Conservation (phyloP, 2,329 filamentous ascomycete genomes). For the Hymenoscyphus infarciens region DNA sequence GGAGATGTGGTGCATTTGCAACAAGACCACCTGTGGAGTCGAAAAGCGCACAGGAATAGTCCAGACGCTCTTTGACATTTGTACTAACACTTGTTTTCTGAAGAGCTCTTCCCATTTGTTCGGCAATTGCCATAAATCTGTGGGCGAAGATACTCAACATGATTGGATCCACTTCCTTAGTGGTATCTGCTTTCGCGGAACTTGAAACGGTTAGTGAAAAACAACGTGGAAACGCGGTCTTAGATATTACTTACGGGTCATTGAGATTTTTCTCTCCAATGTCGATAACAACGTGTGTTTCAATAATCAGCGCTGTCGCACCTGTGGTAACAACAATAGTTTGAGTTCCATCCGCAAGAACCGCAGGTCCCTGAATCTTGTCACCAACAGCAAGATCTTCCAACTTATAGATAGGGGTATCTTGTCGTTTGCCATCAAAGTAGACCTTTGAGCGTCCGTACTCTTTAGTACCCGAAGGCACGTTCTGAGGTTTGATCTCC, state of each 20-base stretch:
- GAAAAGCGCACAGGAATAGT: constrained; percentile 81
- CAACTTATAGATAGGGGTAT: constrained; percentile 81
- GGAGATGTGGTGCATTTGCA: constrained; percentile 76
- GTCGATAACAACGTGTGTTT: constrained; percentile 88
- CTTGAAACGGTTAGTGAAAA: constrained; percentile 9
- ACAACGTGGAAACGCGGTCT: no score
- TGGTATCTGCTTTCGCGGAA: constrained; percentile 31
- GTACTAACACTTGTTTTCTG: constrained; percentile 79
- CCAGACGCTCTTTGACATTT: constrained; percentile 77
- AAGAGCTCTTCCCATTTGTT: constrained; percentile 76
- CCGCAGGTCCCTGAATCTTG: constrained; percentile 72
- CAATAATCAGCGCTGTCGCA: constrained; percentile 70
- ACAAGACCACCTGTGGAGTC: constrained; percentile 73
- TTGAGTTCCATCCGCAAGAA: constrained; percentile 86
- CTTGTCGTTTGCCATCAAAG: constrained; percentile 74
- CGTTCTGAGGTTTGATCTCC: constrained; percentile 55
- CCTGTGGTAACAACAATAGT: constrained; percentile 86
- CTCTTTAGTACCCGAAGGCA: constrained; percentile 47
- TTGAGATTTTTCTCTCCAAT: constrained; percentile 55
- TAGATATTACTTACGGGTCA: constrained; percentile 37
- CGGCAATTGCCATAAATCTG: constrained; percentile 80
- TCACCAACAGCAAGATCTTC: constrained; percentile 70
- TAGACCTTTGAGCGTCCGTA: constrained; percentile 71
- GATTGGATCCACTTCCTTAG: constrained; percentile 65
- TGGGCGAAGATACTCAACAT: constrained; percentile 76